Base-by-base conservation (phyloP, 805 yeast genomes). In the Nakazawaea anatomiae region DNA sequence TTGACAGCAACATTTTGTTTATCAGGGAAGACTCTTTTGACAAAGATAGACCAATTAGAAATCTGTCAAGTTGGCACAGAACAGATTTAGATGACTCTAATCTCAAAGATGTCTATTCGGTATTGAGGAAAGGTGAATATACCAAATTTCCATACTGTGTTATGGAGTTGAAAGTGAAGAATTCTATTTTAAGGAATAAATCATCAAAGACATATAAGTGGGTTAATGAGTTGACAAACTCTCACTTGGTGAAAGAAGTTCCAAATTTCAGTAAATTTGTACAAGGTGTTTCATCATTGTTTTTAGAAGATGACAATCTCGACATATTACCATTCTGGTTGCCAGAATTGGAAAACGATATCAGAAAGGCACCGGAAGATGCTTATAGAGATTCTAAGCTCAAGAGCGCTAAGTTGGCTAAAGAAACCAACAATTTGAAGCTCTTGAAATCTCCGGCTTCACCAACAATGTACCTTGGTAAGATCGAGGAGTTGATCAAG, bases 11-110 rank as follows among this genome's bases (percentile, higher is more conserved):
- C 65, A 81, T 94, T 51, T 63, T 84, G 48, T 91, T 88, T 63
- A 84, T 92, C 54, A 81, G 98, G 60, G 99, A 92, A 65, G 98
- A 92, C 65, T 70, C 92, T 0, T 86, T 92, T 62, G 96, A 91
- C 66, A 69, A 75, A 43, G 83, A 81, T 56, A 79, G 91, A 58
- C 98, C 99, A 14, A 86, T 90, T 55, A 85, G 99, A 70, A 87
- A 89, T 62, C 96, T 97, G 39, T 68, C 70, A 25, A 79, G 76
- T 59, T 92, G 99, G 99, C 98, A 91, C 69, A 80, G 98, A 67
- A 73, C 82, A 44, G 98, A 94, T 65, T 81, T 92, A 51, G 99
- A 92, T 68, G 81, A 32, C 74, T 83, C 48, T 31, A 42, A 46
- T 42, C 76, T 86, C 38, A 76, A 78, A 10, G 78, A 85, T 56